A percentile compares a stretch with the other conserved stretches of the same genome.
Conservation (phyloP, 176 grass and related monocot species). For the Eremochloa ophiuroides region DNA sequence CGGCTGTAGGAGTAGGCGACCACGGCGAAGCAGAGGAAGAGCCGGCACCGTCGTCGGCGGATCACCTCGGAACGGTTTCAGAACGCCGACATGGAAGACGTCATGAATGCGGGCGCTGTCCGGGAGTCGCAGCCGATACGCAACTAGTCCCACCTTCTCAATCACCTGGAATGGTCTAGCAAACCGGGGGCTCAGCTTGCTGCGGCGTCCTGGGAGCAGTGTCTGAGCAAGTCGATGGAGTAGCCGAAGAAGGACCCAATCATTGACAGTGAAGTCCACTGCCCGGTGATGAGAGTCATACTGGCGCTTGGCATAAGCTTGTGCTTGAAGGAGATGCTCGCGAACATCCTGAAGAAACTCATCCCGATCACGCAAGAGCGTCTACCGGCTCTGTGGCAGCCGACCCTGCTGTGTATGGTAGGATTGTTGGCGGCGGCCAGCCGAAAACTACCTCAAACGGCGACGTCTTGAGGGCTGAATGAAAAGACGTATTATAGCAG, state of each 20-base stretch:
- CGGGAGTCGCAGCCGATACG: too few relatives aligned
- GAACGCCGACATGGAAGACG: too few relatives aligned
- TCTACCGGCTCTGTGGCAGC: neutral
- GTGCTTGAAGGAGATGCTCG: neutral
- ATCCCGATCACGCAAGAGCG: neutral
- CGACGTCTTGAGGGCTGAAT: accelerated
- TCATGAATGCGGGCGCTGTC: too few relatives aligned
- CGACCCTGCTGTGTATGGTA: accelerated
- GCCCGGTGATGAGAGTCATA: neutral
- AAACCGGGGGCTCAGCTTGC: too few relatives aligned
- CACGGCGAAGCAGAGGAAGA: too few relatives aligned
- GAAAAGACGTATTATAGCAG: neutral
- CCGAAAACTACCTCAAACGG: neutral
- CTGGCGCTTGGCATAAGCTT: neutral
- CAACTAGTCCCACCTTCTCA: too few relatives aligned
- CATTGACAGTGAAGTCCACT: neutral
- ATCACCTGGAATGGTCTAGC: too few relatives aligned
- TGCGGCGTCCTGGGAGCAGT: too few relatives aligned
- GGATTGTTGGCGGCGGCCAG: accelerated
- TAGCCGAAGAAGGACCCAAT: neutral
- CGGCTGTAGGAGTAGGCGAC: too few relatives aligned
- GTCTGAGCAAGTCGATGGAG: neutral
- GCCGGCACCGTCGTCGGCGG: too few relatives aligned
- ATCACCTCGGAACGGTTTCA: too few relatives aligned
- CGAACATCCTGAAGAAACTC: neutral